Evolutionary conservation across 148 eudicot species (phyloP).

Genomic region (Persicaria maculosa): DNA sequence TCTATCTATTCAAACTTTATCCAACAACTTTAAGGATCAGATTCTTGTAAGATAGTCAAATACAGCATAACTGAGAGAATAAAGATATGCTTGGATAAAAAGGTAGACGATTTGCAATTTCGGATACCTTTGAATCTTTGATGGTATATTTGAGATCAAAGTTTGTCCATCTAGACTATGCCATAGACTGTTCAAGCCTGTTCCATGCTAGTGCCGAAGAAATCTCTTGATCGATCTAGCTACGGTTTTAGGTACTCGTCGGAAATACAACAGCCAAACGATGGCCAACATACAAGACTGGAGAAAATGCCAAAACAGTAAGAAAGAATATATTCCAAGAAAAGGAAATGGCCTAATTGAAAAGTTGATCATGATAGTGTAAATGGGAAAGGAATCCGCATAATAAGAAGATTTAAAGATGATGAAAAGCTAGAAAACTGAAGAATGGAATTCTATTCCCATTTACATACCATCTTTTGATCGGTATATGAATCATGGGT

Average conservation of each 20-base stretch:
- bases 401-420: background rate
- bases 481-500: background rate
- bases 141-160: too few relatives aligned
- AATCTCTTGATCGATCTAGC: too few relatives aligned
- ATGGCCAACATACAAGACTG: too few relatives aligned
- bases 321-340: background rate
- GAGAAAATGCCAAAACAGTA: background rate
- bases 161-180: too few relatives aligned
- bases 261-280: too few relatives aligned
- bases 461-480: background rate
- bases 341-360: background rate
- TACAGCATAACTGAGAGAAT: background rate
- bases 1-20: too few relatives aligned
- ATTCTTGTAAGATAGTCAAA: background rate
- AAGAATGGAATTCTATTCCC: slow-evolving; percentile 1
- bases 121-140: too few relatives aligned
- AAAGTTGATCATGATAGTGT: background rate
- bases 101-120: background rate
- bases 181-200: too few relatives aligned
- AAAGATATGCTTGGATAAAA: background rate
- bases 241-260: too few relatives aligned
- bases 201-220: too few relatives aligned
- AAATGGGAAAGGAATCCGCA: background rate
- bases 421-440: background rate
- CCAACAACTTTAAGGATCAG: background rate